Conservation (phyloP, 73 alveolate genomes). For the Paramecium tetraurelia region DNA sequence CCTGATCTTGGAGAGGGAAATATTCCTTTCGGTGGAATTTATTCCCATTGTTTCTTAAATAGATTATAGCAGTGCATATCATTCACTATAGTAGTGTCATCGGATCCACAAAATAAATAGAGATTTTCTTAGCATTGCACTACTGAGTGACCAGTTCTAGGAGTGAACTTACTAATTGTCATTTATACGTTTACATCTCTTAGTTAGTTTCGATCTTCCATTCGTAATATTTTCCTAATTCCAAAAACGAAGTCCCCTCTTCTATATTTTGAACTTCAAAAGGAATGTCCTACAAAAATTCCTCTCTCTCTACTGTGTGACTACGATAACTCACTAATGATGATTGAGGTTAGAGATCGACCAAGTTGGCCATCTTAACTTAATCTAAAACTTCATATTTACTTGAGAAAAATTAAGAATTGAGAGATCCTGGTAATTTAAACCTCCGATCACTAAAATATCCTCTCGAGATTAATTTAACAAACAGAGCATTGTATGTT, state of each 20-base stretch:
- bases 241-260: slow-evolving; percentile 34
- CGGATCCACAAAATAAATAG: slow-evolving; percentile 38
- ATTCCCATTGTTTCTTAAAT: background rate
- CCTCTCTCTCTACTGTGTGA: slow-evolving; percentile 38
- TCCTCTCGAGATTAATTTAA: background rate
- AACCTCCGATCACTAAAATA: slow-evolving; percentile 4
- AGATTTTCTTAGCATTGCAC: background rate
- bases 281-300: slow-evolving; percentile 6
- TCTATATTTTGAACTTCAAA: background rate
- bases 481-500: background rate
- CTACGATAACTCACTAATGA: slow-evolving; percentile 25
- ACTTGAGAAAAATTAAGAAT: slow-evolving; percentile 18
- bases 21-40: background rate
- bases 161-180: background rate
- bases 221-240: slow-evolving; percentile 42
- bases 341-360: slow-evolving; percentile 37
- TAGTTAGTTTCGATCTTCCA: background rate
- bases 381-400: background rate
- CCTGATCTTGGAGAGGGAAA: slow-evolving; percentile 40
- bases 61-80: background rate
- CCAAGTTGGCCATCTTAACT: slow-evolving; percentile 4
- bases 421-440: background rate
- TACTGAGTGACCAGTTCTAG: slow-evolving; percentile 49
- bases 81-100: slow-evolving; percentile 12
- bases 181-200: background rate